Conservation (phyloP, 2,329 filamentous ascomycete genomes). For the Diplodia scrobiculata region DNA sequence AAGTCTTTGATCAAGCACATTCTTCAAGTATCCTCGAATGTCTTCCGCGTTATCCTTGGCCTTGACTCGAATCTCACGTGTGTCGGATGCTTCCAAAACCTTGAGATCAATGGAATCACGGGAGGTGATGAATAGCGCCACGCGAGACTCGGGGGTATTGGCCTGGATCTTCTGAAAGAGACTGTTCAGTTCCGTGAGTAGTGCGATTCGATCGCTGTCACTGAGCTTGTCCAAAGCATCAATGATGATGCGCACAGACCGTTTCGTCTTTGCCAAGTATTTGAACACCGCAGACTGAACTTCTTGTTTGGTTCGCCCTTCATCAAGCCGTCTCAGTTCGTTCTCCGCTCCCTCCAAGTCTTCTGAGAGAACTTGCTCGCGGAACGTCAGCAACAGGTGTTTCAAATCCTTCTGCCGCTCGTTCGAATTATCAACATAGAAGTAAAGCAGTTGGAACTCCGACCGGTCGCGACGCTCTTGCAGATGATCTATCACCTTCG, state of each 20-base stretch:
- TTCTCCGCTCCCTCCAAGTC: neutral
- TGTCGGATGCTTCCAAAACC: neutral
- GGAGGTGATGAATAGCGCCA: neutral
- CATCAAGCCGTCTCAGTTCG: too few relatives aligned
- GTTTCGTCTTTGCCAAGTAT: neutral
- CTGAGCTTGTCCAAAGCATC: neutral
- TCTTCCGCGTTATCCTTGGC: neutral
- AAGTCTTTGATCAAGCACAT: neutral
- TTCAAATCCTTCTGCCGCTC: too few relatives aligned
- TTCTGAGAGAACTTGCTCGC: neutral
- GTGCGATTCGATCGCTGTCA: neutral
- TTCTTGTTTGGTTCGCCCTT: neutral
- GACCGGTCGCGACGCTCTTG: too few relatives aligned
- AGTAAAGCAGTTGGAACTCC: too few relatives aligned
- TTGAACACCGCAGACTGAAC: neutral
- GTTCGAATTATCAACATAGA: too few relatives aligned
- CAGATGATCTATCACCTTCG: too few relatives aligned
- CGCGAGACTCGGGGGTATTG: neutral
- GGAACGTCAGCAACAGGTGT: too few relatives aligned
- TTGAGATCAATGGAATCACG: neutral
- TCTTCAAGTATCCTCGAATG: neutral
- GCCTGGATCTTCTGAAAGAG: neutral
- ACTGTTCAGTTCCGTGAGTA: rapidly evolving
- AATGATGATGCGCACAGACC: neutral
- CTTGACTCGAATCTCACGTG: neutral